A percentile compares a stretch with the other conserved stretches of the same genome.
Evolutionary conservation across 176 grass and related monocot species (phyloP).

Genomic region (Phyllostachys edulis): DNA sequence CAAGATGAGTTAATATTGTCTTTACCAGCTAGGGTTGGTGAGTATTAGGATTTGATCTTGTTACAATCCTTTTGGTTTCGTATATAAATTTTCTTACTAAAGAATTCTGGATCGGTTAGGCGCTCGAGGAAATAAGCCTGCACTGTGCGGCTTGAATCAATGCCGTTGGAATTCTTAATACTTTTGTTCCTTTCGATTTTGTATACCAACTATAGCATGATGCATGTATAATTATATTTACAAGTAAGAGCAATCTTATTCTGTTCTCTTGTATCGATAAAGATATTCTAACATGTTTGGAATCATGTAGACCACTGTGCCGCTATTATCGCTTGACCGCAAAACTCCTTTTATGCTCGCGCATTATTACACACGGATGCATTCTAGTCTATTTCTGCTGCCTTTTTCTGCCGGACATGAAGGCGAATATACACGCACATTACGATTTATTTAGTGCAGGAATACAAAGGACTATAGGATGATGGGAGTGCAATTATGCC

Average conservation of each 20-base stretch:
- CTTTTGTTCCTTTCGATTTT: background rate
- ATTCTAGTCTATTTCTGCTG: background rate
- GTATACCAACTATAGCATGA: background rate
- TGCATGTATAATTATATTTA: background rate
- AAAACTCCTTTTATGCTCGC: background rate
- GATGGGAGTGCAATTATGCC: background rate
- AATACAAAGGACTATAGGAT: background rate
- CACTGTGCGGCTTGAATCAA: background rate
- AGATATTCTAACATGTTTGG: slow-evolving; percentile 31
- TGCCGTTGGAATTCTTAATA: background rate
- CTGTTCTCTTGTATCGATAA: background rate
- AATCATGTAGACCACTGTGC: slow-evolving; percentile 22
- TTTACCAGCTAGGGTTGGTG: background rate
- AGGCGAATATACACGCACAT: background rate
- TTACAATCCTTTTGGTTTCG: background rate
- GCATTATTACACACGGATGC: background rate
- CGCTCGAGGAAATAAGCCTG: background rate
- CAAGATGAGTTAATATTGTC: background rate
- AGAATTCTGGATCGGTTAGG: background rate
- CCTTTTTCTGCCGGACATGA: background rate
- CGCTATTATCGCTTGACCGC: slow-evolving; percentile 28
- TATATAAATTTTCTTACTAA: background rate
- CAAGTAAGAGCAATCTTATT: slow-evolving; percentile 1
- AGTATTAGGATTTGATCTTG: background rate
- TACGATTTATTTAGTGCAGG: background rate